A percentile compares a stretch with the other conserved stretches of the same genome.
Conservation (phyloP, 257 asterid species). For the Nicotiana sylvestris region DNA sequence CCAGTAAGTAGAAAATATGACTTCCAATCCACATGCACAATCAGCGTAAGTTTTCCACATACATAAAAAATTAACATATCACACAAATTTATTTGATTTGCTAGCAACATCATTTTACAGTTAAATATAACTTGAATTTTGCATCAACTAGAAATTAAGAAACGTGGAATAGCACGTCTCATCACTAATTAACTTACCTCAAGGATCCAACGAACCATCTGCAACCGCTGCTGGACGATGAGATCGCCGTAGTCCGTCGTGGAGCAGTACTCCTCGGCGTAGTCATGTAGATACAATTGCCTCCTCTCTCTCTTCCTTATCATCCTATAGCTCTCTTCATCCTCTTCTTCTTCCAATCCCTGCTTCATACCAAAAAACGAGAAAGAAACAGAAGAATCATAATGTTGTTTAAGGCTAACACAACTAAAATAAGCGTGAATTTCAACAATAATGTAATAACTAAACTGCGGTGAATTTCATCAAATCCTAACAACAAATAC, state of each 20-base stretch:
- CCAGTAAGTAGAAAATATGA: too few species aligned
- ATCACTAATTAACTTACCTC: conserved; percentile 38
- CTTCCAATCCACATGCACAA: not conserved
- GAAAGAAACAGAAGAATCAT: too few species aligned
- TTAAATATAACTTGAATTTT: not conserved
- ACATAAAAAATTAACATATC: not conserved
- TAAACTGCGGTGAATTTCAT: too few species aligned
- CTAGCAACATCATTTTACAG: not conserved
- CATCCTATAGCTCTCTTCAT: conserved; percentile 70
- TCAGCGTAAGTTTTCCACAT: not conserved
- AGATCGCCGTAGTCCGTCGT: conserved; percentile 57
- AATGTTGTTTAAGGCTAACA: too few species aligned
- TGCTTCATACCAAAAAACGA: not conserved
- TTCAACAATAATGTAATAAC: too few species aligned
- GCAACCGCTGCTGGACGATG: conserved; percentile 69
- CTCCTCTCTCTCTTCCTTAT: conserved; percentile 73
- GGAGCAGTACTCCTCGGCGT: conserved; percentile 67
- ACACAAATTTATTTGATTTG: not conserved
- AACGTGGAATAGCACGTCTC: not conserved
- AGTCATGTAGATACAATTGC: conserved; percentile 65
- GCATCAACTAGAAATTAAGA: not conserved
- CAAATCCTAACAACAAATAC: too few species aligned
- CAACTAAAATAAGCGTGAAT: too few species aligned
- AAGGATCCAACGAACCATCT: conserved; percentile 88
- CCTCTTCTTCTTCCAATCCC: conserved; percentile 56